A percentile compares a stretch with the other conserved stretches of the same genome.
These are phyloP conservation scores for Cutaneotrichosporon cutaneum DNA, from an alignment of 1,284 basidiomycete species.

Conservation along the genomic window DNA sequence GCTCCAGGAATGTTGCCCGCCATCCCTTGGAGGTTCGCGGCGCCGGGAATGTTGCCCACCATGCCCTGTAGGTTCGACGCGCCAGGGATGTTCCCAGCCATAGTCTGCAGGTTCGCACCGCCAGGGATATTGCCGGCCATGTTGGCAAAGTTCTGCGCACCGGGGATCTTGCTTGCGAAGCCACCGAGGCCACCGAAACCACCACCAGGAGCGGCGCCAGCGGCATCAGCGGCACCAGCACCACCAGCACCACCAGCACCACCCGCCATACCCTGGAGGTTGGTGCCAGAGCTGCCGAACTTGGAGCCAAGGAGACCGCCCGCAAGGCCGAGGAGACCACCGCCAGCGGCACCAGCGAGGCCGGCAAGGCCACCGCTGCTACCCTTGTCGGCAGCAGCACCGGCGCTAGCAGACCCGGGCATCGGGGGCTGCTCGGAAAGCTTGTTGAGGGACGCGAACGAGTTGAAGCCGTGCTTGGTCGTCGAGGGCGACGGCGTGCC, in stretches of 20 bases:
- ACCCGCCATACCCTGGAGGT: slow-evolving; percentile 6
- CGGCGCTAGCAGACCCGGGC: slow-evolving; percentile 9
- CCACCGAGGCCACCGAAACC: slow-evolving; percentile 7
- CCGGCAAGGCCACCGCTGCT: slow-evolving; percentile 6
- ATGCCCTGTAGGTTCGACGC: slow-evolving; percentile 2
- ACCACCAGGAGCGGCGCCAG: background rate
- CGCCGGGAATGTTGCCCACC: slow-evolving; percentile 11
- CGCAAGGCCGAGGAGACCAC: slow-evolving; percentile 3
- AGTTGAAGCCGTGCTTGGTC: slow-evolving; percentile 7
- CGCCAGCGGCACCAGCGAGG: slow-evolving; percentile 7
- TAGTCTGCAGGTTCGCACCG: background rate
- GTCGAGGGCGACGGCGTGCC: slow-evolving; percentile 1
- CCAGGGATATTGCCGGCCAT: background rate
- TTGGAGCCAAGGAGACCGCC: slow-evolving; percentile 5
- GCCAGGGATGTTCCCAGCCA: background rate
- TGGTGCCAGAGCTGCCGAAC: slow-evolving; percentile 2
- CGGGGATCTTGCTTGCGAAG: slow-evolving; percentile 5
- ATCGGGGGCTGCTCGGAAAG: background rate
- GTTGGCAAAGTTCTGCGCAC: background rate
- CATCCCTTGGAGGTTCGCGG: slow-evolving; percentile 3
- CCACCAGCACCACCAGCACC: slow-evolving; percentile 3
- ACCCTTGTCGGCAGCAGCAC: background rate
- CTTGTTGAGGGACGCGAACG: slow-evolving; percentile 15
- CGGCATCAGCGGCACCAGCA: background rate
- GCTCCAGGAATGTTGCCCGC: slow-evolving; percentile 5